Conservation (phyloP, 225 moss, liverwort and hornwort species). For the Sphagnum contortum region DNA sequence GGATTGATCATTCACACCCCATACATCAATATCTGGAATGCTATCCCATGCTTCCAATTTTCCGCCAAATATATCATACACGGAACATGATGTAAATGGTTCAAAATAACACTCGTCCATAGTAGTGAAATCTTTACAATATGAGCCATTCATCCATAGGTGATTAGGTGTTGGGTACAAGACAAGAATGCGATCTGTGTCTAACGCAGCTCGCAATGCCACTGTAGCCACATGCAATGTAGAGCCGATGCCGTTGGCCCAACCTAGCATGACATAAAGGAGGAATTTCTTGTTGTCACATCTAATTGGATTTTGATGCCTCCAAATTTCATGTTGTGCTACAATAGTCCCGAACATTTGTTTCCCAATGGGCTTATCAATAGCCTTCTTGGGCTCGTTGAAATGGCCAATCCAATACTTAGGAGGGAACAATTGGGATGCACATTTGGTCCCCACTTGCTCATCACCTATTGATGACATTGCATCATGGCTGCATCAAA, state of each 20-base stretch:
- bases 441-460: no score
- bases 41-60: no score
- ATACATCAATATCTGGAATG: no score
- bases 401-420: no score
- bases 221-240: constrained; percentile 27
- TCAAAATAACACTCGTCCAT: constrained; percentile 43
- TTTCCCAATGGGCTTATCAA: constrained; percentile 10
- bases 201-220: constrained; percentile 33
- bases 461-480: no score
- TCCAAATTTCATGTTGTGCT: constrained; percentile 34
- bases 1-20: no score
- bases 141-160: constrained; percentile 44
- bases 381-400: no score
- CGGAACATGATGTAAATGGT: constrained; percentile 26
- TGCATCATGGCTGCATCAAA: no score
- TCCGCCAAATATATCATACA: constrained; percentile 2
- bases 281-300: constrained; percentile 37
- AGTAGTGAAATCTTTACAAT: constrained; percentile 16
- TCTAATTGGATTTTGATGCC: constrained; percentile 35
- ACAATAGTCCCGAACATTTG: constrained; percentile 34
- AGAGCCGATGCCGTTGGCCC: constrained; percentile 31
- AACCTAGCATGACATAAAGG: constrained; percentile 23
- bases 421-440: no score
- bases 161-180: constrained; percentile 28
- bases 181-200: constrained; percentile 41